These are phyloP conservation scores for Fusarium transvaalense DNA, from an alignment of 2,329 filamentous ascomycete genomes.

Conservation along the genomic window DNA sequence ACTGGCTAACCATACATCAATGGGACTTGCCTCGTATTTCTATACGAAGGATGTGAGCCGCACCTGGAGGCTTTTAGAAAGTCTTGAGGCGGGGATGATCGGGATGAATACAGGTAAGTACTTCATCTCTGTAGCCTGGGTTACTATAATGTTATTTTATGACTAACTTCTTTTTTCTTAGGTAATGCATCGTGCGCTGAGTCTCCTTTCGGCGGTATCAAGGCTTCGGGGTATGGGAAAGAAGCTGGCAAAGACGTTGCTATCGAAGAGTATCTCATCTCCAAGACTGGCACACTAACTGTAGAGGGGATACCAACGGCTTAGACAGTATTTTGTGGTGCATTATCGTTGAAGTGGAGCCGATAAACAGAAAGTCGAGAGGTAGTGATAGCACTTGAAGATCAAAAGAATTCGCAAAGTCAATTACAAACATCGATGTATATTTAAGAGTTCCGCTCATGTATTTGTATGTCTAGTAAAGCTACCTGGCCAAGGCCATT, in stretches of 20 bases:
- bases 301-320: neutral
- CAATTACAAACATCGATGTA: no score
- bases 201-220: neutral
- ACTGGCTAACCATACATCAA: neutral
- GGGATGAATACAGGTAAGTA: constrained; percentile 2
- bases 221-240: neutral
- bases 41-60: neutral
- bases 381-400: no score
- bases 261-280: neutral
- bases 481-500: no score
- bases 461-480: no score
- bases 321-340: no score
- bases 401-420: no score
- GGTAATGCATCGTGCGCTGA: neutral
- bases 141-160: no score
- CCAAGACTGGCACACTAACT: neutral
- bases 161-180: no score
- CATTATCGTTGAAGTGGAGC: no score
- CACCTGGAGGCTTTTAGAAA: neutral
- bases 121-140: no score
- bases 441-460: no score
- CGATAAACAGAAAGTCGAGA: no score
- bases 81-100: neutral
- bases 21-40: neutral
- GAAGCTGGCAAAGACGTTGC: constrained; percentile 6